These are phyloP conservation scores for Alternaria angustiovoidea DNA, from an alignment of 2,329 filamentous ascomycete genomes.

Conservation along the genomic window DNA sequence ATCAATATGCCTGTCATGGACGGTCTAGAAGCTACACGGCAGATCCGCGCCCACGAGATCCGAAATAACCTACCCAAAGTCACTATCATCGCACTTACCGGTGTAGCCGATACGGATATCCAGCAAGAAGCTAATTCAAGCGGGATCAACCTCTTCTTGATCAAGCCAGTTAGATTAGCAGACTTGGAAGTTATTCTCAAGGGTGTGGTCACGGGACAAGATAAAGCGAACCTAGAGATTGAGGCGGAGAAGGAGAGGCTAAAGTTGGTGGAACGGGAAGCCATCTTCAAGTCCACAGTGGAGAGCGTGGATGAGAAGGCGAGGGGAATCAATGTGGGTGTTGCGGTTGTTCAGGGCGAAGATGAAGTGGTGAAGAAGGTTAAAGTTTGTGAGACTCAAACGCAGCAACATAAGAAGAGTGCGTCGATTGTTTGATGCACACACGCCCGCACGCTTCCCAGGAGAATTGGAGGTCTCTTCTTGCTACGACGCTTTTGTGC, in stretches of 20 bases:
- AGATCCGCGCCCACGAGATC: conserved; percentile 57
- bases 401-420: conserved; percentile 12
- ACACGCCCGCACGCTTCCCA: no score
- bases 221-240: conserved; percentile 31
- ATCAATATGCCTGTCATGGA: conserved; percentile 52
- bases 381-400: background rate
- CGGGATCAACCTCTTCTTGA: conserved; percentile 64
- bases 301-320: conserved; percentile 4
- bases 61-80: conserved; percentile 53
- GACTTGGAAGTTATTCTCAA: conserved; percentile 54
- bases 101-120: conserved; percentile 60
- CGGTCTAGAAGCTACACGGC: conserved; percentile 51
- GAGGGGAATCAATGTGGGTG: conserved; percentile 9
- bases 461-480: background rate
- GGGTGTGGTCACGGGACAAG: conserved; percentile 42
- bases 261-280: conserved; percentile 7
- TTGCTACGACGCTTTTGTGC: background rate
- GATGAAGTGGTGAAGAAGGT: conserved; percentile 7
- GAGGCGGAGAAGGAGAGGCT: conserved; percentile 19
- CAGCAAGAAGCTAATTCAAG: conserved; percentile 61
- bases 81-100: conserved; percentile 63
- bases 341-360: conserved; percentile 9
- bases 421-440: conserved; percentile 7
- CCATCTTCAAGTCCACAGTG: conserved; percentile 2
- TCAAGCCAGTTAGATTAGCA: conserved; percentile 60